Percentiles rank a stretch among this genome's conserved stretches.
phyloP scores from a whole-genome alignment of 768 basidiomycete genomes.

The Cystofilobasidium bisporidii region DNA sequence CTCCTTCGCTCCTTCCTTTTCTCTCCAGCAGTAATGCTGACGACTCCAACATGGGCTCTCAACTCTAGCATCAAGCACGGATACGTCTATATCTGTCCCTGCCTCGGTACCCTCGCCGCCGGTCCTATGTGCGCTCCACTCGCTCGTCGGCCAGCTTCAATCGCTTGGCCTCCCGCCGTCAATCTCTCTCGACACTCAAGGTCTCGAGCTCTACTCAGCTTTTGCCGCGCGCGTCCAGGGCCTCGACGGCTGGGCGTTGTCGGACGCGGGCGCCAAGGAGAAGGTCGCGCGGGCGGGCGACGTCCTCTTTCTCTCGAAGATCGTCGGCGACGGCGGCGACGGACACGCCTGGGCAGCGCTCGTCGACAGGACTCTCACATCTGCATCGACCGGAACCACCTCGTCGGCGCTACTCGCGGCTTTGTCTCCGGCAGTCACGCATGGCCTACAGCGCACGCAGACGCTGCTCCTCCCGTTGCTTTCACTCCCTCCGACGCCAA shows the following conservation, averaged over 20 bases:
- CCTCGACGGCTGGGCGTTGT: not conserved
- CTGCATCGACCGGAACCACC: not conserved
- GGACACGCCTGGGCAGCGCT: not conserved
- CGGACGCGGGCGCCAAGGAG: not conserved
- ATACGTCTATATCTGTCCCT: not conserved
- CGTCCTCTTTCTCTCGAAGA: not conserved
- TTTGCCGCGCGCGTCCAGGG: not conserved
- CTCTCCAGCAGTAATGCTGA: too few species aligned
- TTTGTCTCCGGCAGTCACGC: not conserved
- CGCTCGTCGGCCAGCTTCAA: conserved; percentile 15
- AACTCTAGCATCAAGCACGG: conserved; percentile 3
- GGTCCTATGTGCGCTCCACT: conserved; percentile 11
- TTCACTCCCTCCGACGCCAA: not conserved
- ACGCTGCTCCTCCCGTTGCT: not conserved
- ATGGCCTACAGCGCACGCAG: not conserved
- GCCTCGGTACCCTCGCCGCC: not conserved
- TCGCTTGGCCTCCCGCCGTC: conserved; percentile 16
- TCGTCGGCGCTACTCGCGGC: not conserved
- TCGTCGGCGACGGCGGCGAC: not conserved
- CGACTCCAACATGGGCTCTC: too few species aligned
- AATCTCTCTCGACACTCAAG: not conserved
- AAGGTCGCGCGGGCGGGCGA: not conserved
- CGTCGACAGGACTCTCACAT: not conserved
- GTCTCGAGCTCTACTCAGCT: not conserved
- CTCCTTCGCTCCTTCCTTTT: not conserved